Percentiles rank a stretch among this genome's conserved stretches.
Evolutionary conservation across 2,329 filamentous ascomycete species (phyloP).

Genomic region (Monosporascus ibericus): DNA sequence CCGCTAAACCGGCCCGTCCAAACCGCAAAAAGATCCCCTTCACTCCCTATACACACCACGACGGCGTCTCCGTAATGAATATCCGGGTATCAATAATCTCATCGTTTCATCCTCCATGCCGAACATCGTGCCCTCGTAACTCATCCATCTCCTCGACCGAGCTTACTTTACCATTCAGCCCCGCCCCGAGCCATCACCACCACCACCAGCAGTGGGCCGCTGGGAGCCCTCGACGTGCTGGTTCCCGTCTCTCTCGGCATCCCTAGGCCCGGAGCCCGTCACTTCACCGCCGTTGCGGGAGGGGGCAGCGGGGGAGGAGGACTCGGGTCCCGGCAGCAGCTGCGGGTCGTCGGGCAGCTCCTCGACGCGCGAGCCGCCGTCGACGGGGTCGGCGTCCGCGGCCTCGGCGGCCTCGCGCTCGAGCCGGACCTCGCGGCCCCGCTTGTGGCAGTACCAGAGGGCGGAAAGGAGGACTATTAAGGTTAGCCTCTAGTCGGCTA

Average conservation of each 20-base stretch:
- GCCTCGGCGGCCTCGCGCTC: conserved; percentile 45
- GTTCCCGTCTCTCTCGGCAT: not conserved
- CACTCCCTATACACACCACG: no score
- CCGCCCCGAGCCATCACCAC: no score
- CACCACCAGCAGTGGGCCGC: not conserved
- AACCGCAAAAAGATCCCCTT: no score
- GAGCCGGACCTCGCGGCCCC: conserved; percentile 78
- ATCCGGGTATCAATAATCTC: no score
- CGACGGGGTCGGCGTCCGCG: conserved; percentile 32
- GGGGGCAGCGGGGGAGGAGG: conserved; percentile 11
- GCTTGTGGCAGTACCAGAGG: conserved; percentile 97
- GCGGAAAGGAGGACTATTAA: conserved; percentile 74
- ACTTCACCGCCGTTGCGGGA: no score
- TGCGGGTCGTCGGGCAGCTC: conserved; percentile 44
- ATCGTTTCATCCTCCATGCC: no score
- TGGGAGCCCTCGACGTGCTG: not conserved
- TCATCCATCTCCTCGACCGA: no score
- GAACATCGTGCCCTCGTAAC: no score
- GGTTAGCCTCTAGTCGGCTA: not conserved
- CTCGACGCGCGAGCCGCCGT: conserved; percentile 37
- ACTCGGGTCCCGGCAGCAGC: conserved; percentile 23
- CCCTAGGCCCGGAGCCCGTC: not conserved
- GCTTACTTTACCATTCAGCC: no score
- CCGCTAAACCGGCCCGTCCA: no score
- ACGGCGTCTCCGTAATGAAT: no score